Percentiles rank a stretch among this genome's conserved stretches.
Conservation (phyloP, 192 early-diverging fungal genomes). For the Backusella tuberculispora region DNA sequence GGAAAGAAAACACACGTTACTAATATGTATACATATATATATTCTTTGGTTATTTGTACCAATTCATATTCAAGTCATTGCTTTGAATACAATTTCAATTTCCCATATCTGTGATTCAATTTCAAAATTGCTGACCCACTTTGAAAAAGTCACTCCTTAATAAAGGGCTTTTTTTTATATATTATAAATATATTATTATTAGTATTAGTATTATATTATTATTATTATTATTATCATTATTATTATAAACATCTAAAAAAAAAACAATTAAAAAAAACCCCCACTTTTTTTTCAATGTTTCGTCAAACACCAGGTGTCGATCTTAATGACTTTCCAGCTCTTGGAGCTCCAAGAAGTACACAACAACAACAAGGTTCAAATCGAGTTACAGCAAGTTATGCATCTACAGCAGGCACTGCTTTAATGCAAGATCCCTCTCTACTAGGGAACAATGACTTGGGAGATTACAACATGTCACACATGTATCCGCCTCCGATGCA, state of each 20-base stretch:
- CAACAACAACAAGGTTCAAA: neutral
- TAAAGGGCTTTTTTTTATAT: neutral
- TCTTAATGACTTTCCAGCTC: slow-evolving; percentile 40
- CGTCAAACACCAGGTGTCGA: slow-evolving; percentile 39
- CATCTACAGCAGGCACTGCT: slow-evolving; percentile 37
- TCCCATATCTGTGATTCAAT: too few species aligned
- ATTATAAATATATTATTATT: neutral
- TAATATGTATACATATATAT: too few species aligned
- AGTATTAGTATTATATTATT: neutral
- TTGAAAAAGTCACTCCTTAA: neutral
- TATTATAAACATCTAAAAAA: slow-evolving; percentile 1
- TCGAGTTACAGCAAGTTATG: slow-evolving; percentile 34
- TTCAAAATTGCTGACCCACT: too few species aligned
- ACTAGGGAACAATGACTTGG: neutral
- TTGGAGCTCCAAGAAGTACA: slow-evolving; percentile 26
- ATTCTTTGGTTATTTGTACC: too few species aligned
- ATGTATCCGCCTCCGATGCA: neutral
- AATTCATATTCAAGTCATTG: too few species aligned
- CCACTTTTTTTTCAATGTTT: slow-evolving; percentile 26
- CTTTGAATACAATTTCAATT: too few species aligned
- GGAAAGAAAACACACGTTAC: too few species aligned
- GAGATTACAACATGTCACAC: neutral
- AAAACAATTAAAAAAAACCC: neutral
- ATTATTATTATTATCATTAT: neutral
- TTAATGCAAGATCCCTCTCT: slow-evolving; percentile 2